Conservation (phyloP, 768 basidiomycete genomes). For the Leucocoprinus leucothites region DNA sequence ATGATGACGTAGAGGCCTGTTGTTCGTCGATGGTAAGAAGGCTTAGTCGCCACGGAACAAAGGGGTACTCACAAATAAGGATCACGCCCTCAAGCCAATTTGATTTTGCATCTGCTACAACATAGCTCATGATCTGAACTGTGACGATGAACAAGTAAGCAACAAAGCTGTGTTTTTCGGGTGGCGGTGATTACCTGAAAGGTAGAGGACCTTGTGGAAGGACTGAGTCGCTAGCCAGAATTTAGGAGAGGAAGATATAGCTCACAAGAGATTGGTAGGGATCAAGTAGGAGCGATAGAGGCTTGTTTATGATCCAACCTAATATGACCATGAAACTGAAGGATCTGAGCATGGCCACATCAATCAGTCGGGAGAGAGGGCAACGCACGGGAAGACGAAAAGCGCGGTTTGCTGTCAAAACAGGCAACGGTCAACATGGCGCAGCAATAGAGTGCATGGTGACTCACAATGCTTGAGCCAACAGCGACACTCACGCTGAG, state of each 20-base stretch:
- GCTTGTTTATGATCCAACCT: constrained; percentile 79
- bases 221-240: background rate
- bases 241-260: constrained; percentile 10
- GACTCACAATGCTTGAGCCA: constrained; percentile 68
- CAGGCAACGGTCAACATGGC: background rate
- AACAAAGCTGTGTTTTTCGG: background rate
- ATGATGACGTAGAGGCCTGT: constrained; percentile 69
- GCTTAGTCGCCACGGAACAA: background rate
- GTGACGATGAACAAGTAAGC: background rate
- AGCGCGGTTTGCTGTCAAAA: constrained; percentile 55
- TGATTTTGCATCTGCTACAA: constrained; percentile 81
- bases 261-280: constrained; percentile 70
- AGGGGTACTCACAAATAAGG: constrained; percentile 51
- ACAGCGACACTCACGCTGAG: constrained; percentile 84
- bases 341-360: background rate
- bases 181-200: constrained; percentile 37
- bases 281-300: constrained; percentile 80
- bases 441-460: background rate
- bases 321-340: constrained; percentile 69
- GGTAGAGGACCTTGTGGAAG: constrained; percentile 36
- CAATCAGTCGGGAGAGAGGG: background rate
- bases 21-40: background rate
- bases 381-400: constrained; percentile 40
- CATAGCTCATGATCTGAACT: constrained; percentile 85
- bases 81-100: constrained; percentile 92